phyloP scores from a whole-genome alignment of 73 alveolate genomes.

The Tetrahymena elliotti region DNA sequence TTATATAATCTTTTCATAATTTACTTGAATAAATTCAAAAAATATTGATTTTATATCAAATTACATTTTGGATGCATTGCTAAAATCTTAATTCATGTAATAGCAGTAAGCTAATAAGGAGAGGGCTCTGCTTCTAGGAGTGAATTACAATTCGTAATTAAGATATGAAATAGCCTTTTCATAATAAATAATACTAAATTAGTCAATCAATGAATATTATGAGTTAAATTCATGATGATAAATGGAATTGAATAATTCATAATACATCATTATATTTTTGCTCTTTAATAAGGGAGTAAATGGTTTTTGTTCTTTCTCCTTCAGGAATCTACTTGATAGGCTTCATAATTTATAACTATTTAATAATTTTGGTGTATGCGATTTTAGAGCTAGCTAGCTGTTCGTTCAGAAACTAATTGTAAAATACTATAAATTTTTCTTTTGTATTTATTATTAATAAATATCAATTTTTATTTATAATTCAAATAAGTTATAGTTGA shows the following conservation, averaged over 20 bases:
- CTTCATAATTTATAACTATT: conserved; percentile 4
- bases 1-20: neutral
- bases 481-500: neutral
- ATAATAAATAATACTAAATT: too few species aligned
- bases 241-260: too few species aligned
- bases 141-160: conserved; percentile 43
- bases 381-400: too few species aligned
- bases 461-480: neutral
- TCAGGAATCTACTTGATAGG: conserved; percentile 42
- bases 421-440: conserved; percentile 1
- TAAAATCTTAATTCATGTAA: conserved; percentile 45
- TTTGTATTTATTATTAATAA: neutral
- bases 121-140: conserved; percentile 54
- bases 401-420: neutral
- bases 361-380: neutral
- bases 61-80: conserved; percentile 48
- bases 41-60: neutral
- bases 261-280: conserved; percentile 36
- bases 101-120: conserved; percentile 55
- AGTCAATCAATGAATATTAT: too few species aligned
- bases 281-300: conserved; percentile 53
- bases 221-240: too few species aligned
- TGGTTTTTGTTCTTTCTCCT: conserved; percentile 53
- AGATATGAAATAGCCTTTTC: conserved; percentile 43
- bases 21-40: neutral